Evolutionary conservation across 108 stramenopile species (phyloP), one percentile per base, ranked within the genome.

Genomic region (Skeletonema grethae): DNA sequence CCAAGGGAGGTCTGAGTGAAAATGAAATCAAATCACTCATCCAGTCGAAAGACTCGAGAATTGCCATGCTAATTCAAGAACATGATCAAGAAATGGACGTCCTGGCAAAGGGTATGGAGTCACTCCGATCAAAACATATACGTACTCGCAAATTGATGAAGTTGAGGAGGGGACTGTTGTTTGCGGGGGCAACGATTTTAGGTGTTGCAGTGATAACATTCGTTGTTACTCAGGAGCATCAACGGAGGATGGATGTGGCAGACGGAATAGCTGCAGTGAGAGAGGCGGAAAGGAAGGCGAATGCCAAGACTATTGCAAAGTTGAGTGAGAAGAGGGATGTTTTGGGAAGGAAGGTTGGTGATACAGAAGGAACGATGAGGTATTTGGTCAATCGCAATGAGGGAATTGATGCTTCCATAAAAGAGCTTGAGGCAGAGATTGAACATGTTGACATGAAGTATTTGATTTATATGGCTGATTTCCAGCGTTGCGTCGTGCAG

Each of bases 51-150:
- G 78, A 79, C 35, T 16, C 59, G 0, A 45, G 57, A 25, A 29
- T 79, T 4, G 61, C 73, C 43, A 79, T 62, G 35, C 67, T 79
- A 11, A 65, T 79, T n/a, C 61, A 74, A 63, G 78, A 79, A 16
- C 72, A 79, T 63, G 73, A 68, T 30, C 5, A 32, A 24, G 78
- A 79, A 30, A 79, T 73, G 73, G 65, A 55, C 48, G 45, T n/a
- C 35, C 34, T 79, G 13, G 45, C 65, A 1, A 13, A 8, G 5
- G 48, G 32, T 11, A 69, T 79, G 60, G 73, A 77, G 29, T 30
- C 20, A 12, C 53, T 77, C 8, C 38, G 46, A 32, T 5, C 7
- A 0, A 30, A 60, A 36, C 64, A 77, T 60, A 24, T 13, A 18
- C 48, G 34, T 9, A 58, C 32, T 12, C 57, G 45, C n/a, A 20